Percentiles rank a stretch among this genome's conserved stretches.
Evolutionary conservation across 805 yeast species (phyloP).

Genomic region (Schizosaccharomyces osmophilus): DNA sequence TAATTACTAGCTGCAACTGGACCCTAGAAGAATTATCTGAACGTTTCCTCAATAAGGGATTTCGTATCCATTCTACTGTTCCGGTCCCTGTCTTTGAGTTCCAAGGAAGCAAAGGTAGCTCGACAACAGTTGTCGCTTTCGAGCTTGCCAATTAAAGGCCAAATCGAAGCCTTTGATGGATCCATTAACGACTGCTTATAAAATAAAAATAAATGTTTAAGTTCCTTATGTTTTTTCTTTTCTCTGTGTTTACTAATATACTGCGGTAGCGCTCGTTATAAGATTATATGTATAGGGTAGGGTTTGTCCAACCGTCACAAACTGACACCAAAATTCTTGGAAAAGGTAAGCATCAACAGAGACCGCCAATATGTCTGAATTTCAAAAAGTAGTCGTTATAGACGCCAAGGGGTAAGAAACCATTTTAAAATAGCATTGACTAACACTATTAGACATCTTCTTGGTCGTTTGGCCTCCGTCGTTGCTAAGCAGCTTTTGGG

Average conservation of each 20-base stretch:
- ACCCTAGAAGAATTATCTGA: conserved; percentile 47
- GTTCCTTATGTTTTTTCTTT: too few species aligned
- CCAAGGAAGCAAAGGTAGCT: not conserved
- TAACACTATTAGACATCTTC: conserved; percentile 70
- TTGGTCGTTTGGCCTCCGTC: conserved; percentile 97
- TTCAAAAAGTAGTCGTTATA: not conserved
- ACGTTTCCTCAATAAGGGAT: not conserved
- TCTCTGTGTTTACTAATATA: too few species aligned
- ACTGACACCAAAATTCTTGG: not conserved
- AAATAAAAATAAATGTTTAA: too few species aligned
- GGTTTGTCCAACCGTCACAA: not conserved
- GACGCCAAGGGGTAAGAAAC: conserved; percentile 2
- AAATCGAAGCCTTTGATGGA: too few species aligned
- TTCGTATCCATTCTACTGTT: not conserved
- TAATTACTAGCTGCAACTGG: conserved; percentile 83
- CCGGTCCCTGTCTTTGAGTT: not conserved
- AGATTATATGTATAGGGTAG: not conserved
- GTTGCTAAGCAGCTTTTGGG: conserved; percentile 95
- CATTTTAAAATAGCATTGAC: not conserved
- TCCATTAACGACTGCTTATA: too few species aligned
- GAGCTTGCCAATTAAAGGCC: not conserved
- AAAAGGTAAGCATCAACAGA: not conserved
- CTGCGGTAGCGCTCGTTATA: not conserved
- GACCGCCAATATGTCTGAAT: not conserved
- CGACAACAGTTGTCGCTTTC: not conserved